Conservation (phyloP, 2,329 filamentous ascomycete genomes). For the Sordariomycetes sp. region DNA sequence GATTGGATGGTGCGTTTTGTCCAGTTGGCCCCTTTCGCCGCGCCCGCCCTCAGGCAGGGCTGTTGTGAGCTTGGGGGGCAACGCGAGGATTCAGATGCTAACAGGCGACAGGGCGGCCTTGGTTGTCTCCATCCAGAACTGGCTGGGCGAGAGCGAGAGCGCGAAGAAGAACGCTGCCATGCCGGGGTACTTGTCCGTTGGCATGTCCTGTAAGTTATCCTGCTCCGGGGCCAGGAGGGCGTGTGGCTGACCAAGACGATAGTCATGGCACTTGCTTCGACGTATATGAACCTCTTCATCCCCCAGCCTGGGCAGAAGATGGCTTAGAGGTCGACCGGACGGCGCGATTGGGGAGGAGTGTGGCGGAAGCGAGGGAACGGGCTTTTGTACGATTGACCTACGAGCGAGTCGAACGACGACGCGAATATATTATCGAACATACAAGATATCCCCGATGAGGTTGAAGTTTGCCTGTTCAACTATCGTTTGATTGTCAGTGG, state of each 20-base stretch:
- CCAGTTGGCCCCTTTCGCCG: background rate
- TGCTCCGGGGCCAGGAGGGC: background rate
- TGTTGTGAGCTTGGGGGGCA: no score
- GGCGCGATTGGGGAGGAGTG: no score
- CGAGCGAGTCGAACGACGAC: no score
- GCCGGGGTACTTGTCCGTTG: slow-evolving; percentile 61
- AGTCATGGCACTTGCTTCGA: slow-evolving; percentile 52
- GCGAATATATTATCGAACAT: no score
- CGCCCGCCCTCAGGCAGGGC: no score
- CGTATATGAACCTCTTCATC: slow-evolving; percentile 42
- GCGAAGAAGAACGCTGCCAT: slow-evolving; percentile 55
- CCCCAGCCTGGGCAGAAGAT: slow-evolving; percentile 17
- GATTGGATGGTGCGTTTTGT: slow-evolving; percentile 46
- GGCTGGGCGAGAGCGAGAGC: slow-evolving; percentile 67
- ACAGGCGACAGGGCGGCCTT: slow-evolving; percentile 52
- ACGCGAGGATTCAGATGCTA: slow-evolving; percentile 1
- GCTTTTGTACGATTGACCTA: no score
- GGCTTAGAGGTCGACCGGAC: no score
- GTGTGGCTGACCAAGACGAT: no score
- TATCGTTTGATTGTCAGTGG: no score
- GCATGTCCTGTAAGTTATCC: slow-evolving; percentile 61
- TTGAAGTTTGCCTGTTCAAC: no score
- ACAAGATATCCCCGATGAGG: no score
- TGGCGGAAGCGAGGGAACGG: no score
- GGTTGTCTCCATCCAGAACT: slow-evolving; percentile 65